These are phyloP conservation scores for Neoscytalidium dimidiatum DNA, from an alignment of 2,329 filamentous ascomycete species.

Conservation along the genomic window DNA sequence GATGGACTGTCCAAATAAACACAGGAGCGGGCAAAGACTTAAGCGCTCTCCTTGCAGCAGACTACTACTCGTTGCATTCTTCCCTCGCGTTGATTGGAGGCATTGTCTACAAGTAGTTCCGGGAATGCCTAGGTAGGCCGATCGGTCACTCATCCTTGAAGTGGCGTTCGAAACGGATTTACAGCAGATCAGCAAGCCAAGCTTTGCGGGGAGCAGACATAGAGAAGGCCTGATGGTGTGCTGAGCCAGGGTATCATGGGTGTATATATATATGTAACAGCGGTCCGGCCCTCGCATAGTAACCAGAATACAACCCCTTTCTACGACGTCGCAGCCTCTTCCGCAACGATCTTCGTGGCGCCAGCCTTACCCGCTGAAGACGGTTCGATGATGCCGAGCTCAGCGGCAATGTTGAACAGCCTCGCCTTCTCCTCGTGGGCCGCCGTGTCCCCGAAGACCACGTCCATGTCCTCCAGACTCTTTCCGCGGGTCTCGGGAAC, in stretches of 20 bases:
- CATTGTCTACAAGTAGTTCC: background rate
- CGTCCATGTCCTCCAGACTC: conserved; percentile 34
- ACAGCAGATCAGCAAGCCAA: background rate
- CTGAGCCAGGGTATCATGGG: background rate
- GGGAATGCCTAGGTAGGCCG: background rate
- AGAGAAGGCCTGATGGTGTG: background rate
- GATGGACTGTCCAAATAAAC: no score
- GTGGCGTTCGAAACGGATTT: no score
- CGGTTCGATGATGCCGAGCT: conserved; percentile 20
- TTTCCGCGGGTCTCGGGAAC: conserved; percentile 36
- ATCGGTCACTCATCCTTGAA: no score
- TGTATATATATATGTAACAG: no score
- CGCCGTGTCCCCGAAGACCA: conserved; percentile 23
- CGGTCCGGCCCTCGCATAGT: no score
- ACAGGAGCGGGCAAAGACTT: no score
- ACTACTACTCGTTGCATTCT: no score
- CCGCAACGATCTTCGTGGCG: background rate
- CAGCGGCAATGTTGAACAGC: conserved; percentile 25
- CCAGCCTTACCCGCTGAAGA: background rate
- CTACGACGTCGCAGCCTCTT: background rate
- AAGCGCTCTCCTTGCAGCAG: no score
- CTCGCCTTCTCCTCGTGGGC: background rate
- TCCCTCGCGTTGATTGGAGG: no score
- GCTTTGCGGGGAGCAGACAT: background rate
- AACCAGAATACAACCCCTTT: background rate